phyloP scores from a whole-genome alignment of 169 alveolate species.

The Plasmodium fragile region DNA sequence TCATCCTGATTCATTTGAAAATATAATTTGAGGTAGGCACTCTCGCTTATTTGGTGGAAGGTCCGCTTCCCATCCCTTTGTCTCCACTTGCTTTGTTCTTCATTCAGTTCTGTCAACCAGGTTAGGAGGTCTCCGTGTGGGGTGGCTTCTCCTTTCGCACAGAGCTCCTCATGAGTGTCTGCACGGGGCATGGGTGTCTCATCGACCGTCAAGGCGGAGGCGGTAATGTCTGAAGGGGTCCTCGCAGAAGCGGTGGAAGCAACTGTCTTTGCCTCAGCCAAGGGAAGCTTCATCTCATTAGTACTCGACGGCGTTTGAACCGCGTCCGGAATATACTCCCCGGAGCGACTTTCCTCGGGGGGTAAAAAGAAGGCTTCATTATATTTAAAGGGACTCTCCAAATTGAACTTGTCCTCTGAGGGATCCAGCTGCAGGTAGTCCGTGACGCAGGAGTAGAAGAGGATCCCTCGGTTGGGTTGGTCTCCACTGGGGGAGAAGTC shows the following conservation, averaged over 20 bases:
- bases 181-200: neutral
- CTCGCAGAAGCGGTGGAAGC: neutral
- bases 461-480: neutral
- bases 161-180: neutral
- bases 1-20: neutral
- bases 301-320: neutral
- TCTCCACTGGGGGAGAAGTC: neutral
- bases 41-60: constrained; percentile 5
- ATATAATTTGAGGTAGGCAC: constrained; percentile 29
- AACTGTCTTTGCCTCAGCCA: neutral
- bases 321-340: neutral
- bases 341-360: neutral
- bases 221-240: neutral
- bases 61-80: neutral
- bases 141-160: neutral
- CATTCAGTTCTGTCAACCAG: neutral
- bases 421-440: neutral
- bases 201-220: neutral
- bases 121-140: neutral
- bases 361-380: constrained; percentile 40
- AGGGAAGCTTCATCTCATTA: neutral
- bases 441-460: neutral
- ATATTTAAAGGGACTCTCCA: constrained; percentile 39
- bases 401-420: neutral
- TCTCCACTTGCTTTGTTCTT: neutral